Percentiles rank a stretch among this genome's conserved stretches.
Conservation (phyloP, 208 protist species). For the Leishmania guyanensis region DNA sequence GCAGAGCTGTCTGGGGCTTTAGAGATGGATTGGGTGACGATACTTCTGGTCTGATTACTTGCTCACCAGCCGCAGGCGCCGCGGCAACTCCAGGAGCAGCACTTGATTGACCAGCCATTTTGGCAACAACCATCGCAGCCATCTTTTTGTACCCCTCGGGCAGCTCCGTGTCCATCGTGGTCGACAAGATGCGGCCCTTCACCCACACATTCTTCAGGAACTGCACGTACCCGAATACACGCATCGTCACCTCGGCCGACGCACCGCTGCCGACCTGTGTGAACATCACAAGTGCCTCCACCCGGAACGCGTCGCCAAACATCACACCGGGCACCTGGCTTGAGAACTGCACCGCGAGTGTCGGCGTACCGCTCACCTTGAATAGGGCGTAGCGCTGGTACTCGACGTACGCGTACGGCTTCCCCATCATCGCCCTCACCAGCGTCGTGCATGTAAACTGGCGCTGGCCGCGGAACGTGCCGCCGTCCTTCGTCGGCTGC, state of each 20-base stretch:
- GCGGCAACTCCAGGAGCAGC: not conserved
- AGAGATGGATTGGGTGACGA: not conserved
- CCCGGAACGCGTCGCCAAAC: constrained; percentile 66
- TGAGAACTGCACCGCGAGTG: constrained; percentile 65
- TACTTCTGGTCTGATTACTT: not conserved
- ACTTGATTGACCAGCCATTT: constrained; percentile 16
- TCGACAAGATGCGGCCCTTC: constrained; percentile 44
- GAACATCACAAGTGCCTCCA: constrained; percentile 49
- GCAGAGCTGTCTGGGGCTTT: constrained; percentile 30
- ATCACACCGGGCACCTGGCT: constrained; percentile 60
- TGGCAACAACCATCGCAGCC: constrained; percentile 37
- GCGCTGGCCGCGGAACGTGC: constrained; percentile 54
- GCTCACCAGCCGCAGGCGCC: not conserved
- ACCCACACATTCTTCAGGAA: constrained; percentile 62
- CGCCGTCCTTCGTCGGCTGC: constrained; percentile 39
- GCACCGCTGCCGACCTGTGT: constrained; percentile 37
- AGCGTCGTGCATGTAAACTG: constrained; percentile 56
- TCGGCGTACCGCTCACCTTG: constrained; percentile 50
- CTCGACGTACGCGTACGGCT: constrained; percentile 55
- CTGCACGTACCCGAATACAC: constrained; percentile 49
- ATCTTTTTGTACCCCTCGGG: constrained; percentile 54
- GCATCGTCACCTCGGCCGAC: constrained; percentile 27
- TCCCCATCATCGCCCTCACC: constrained; percentile 58
- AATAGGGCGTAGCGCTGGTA: constrained; percentile 69
- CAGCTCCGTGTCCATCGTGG: constrained; percentile 47